Base-by-base conservation (phyloP, 495 filamentous ascomycete species). In the Aspergillus diversus region DNA sequence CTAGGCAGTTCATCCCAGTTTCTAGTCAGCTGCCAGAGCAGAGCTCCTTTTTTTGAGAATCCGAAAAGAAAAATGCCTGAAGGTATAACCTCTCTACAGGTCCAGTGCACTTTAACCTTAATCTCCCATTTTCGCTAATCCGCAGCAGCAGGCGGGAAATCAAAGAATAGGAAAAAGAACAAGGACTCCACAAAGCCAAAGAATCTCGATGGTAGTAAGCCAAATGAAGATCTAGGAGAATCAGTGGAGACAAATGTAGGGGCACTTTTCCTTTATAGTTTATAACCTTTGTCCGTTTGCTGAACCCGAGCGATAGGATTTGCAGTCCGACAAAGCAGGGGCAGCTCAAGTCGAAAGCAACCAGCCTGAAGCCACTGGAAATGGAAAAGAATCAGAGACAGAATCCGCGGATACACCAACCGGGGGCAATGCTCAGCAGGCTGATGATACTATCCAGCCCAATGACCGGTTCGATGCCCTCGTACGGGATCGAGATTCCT, bases 81-180 rank as follows among this genome's bases (percentile, higher is more conserved):
- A 67, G 72, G 69, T 71, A 60, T 27, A 50, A 21, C 47, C 21
- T 50, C 11, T 50, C 16, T 21, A 27, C 47, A 9, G 11, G 16
- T 50, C 61, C 47, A 33, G 31, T 16, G 21, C 34, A 39, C 21
- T 37, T 33, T n/a, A 27, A 35, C 33, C 35, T 21, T 55, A 7
- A 43, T 16, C 27, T 54, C 55, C 55, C 37, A 27, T 57, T 55
- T 12, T 35, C 35, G 12, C 63, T 58, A 49, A 42, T 60, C 63
- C 39, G 63, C 59, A 53, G 17, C 53, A 75, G 46, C 64, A 84
- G 84, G 77, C 71, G 62, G 78, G 56, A 87, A 85, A 69, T 86
- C 87, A 65, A 91, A 89, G 81, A 89, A 84, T 72, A 86, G 83
- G 73, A 90, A 86, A 73, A 91, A 88, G 80, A 91, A 88, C 74